Evolutionary conservation across 768 basidiomycete genomes (phyloP).

Genomic region (Tulasnella sp.): DNA sequence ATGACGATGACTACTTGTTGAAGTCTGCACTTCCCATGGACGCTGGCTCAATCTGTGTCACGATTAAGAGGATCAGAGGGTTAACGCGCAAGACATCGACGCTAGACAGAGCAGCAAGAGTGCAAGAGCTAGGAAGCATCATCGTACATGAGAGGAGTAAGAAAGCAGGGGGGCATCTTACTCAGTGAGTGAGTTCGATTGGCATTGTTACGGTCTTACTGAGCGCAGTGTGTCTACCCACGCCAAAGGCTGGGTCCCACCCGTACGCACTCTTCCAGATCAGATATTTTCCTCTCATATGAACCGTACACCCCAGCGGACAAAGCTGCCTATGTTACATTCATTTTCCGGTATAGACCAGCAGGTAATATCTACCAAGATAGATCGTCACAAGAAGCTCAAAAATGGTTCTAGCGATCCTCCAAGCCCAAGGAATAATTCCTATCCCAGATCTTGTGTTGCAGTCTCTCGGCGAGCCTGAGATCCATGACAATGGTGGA

Average conservation of each 20-base stretch:
- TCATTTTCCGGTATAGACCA: not conserved
- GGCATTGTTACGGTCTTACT: not conserved
- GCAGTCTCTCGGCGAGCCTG: too few relatives aligned
- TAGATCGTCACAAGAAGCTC: not conserved
- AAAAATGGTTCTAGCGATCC: not conserved
- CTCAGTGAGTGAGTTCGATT: not conserved
- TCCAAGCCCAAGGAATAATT: not conserved
- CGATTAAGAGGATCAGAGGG: not conserved
- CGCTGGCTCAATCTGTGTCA: not conserved
- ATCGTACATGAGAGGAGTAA: constrained; percentile 1
- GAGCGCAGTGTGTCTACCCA: not conserved
- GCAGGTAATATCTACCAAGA: not conserved
- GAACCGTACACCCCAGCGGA: not conserved
- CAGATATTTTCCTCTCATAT: not conserved
- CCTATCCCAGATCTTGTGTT: not conserved
- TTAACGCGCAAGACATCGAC: not conserved
- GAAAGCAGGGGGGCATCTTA: not conserved
- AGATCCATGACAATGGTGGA: too few relatives aligned
- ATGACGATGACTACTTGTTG: not conserved
- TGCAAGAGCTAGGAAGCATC: not conserved
- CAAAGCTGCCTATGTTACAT: not conserved
- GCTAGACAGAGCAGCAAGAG: not conserved
- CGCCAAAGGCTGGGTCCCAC: not conserved
- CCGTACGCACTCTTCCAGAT: not conserved
- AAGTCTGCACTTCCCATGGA: not conserved